Evolutionary conservation across 1,139 yeast genomes (phyloP).

Genomic region (Suhomyces panamericanus): DNA sequence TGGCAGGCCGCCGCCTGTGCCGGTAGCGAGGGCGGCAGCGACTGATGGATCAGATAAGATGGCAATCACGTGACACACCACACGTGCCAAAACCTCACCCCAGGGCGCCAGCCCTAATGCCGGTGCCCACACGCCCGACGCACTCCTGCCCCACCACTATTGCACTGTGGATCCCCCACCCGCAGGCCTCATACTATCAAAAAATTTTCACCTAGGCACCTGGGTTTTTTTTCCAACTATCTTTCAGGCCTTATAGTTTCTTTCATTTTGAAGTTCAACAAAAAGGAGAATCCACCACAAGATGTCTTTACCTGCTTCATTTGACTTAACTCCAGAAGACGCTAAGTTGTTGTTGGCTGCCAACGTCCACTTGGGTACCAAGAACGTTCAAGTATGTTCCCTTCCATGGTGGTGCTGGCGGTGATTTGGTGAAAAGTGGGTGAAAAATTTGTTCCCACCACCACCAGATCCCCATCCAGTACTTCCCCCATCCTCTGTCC

Average conservation of each 20-base stretch:
- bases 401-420: neutral
- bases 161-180: conserved; percentile 9
- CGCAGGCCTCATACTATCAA: conserved; percentile 10
- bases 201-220: conserved; percentile 14
- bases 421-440: conserved; percentile 18
- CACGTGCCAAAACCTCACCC: neutral
- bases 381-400: conserved; percentile 94
- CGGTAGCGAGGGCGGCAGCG: neutral
- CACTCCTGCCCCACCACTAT: conserved; percentile 4
- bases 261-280: conserved; percentile 11
- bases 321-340: conserved; percentile 95
- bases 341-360: conserved; percentile 99
- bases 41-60: neutral
- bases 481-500: neutral
- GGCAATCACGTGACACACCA: neutral
- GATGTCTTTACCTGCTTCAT: conserved; percentile 89
- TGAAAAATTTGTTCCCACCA: neutral
- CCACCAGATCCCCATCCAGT: neutral
- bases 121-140: conserved; percentile 2
- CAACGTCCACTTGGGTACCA: conserved; percentile 99
- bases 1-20: neutral
- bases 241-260: conserved; percentile 14
- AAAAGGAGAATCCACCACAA: conserved; percentile 21
- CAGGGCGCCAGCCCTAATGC: neutral
- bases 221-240: conserved; percentile 13